Percentiles rank a stretch among this genome's conserved stretches.
Evolutionary conservation across 352 stramenopile species (phyloP).

Genomic region (Globisporangium yorkense): DNA sequence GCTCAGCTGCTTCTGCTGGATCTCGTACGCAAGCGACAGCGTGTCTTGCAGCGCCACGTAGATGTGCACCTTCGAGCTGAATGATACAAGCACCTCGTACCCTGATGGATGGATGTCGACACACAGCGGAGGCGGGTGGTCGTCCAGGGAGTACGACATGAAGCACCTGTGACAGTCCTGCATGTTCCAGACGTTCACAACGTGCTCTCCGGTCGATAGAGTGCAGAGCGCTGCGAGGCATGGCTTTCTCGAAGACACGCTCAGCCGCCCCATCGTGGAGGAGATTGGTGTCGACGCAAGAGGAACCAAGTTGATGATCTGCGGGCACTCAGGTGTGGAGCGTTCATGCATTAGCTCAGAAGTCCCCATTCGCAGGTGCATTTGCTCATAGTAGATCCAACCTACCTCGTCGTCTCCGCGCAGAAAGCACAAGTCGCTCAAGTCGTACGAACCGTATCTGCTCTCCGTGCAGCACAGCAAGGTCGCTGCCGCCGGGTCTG

Average conservation of each 20-base stretch:
- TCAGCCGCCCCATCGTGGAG: slow-evolving; percentile 29
- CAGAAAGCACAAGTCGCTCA: slow-evolving; percentile 66
- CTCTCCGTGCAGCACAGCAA: slow-evolving; percentile 60
- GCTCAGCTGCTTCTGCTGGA: slow-evolving; percentile 52
- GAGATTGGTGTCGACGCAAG: slow-evolving; percentile 48
- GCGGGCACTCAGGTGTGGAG: background rate
- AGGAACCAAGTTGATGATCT: slow-evolving; percentile 33
- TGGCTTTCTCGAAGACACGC: slow-evolving; percentile 32
- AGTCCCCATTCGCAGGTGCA: background rate
- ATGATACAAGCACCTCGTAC: slow-evolving; percentile 42
- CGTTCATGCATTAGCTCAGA: background rate
- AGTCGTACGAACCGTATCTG: slow-evolving; percentile 59
- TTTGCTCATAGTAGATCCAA: background rate
- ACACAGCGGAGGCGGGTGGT: slow-evolving; percentile 26
- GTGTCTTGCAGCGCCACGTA: slow-evolving; percentile 60
- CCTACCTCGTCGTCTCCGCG: slow-evolving; percentile 55
- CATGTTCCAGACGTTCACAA: slow-evolving; percentile 63
- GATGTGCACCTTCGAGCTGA: slow-evolving; percentile 50
- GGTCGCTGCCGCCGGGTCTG: slow-evolving; percentile 40
- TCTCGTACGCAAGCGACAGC: slow-evolving; percentile 54
- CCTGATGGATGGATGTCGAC: slow-evolving; percentile 60
- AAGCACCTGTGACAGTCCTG: slow-evolving; percentile 52
- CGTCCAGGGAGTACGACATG: slow-evolving; percentile 41
- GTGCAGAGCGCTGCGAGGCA: slow-evolving; percentile 42
- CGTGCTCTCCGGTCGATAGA: slow-evolving; percentile 28